These are phyloP conservation scores for Rhytidiadelphus loreus DNA, from an alignment of 225 moss, liverwort and hornwort genomes.

Conservation along the genomic window DNA sequence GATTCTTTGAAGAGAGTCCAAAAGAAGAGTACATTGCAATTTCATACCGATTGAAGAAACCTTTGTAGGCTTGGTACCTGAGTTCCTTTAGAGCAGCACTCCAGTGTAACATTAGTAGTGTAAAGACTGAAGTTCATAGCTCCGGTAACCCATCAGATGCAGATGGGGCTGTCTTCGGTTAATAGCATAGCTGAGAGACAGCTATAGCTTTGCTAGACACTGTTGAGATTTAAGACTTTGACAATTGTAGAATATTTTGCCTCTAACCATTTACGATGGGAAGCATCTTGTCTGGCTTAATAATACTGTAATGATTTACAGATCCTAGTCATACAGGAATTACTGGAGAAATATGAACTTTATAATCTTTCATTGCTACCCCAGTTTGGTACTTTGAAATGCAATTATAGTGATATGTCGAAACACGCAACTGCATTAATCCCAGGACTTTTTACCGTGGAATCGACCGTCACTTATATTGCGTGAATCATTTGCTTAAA, in stretches of 20 bases:
- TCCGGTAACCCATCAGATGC: neutral
- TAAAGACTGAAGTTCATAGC: neutral
- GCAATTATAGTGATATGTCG: too few species aligned
- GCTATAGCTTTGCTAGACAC: neutral
- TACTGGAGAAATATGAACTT: too few species aligned
- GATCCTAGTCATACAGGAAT: too few species aligned
- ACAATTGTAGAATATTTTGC: neutral
- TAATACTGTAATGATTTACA: too few species aligned
- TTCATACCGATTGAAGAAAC: neutral
- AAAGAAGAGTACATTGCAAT: neutral
- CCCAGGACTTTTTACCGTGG: too few species aligned
- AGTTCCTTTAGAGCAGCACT: neutral
- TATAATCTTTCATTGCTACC: too few species aligned
- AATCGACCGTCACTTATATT: too few species aligned
- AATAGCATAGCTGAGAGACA: neutral
- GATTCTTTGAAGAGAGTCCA: neutral
- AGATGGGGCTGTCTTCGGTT: neutral
- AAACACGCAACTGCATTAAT: too few species aligned
- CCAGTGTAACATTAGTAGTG: conserved; percentile 3
- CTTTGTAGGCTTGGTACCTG: neutral
- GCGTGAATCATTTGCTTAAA: too few species aligned
- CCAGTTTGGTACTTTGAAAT: too few species aligned
- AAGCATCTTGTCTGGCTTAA: neutral
- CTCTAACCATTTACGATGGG: neutral
- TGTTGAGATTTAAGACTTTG: neutral